phyloP scores from a whole-genome alignment of 306 rosid genomes.

The Vigna unguiculata region DNA sequence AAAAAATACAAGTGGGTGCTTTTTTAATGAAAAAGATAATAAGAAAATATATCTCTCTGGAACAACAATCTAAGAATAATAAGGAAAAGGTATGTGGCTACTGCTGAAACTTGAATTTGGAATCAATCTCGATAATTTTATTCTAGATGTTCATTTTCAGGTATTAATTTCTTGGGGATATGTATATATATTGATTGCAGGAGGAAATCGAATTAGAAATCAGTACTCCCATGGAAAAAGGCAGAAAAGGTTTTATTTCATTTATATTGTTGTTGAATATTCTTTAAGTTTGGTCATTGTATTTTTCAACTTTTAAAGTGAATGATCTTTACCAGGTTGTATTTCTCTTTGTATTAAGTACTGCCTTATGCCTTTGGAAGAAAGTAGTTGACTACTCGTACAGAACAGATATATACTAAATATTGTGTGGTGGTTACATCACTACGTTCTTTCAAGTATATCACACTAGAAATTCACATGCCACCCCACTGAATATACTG shows the following conservation, averaged over 20 bases:
- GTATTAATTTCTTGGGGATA: constrained; percentile 26
- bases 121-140: no score
- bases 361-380: not conserved
- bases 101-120: constrained; percentile 32
- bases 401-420: no score
- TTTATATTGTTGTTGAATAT: constrained; percentile 7
- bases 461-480: no score
- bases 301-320: constrained; percentile 8
- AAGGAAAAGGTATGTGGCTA: constrained; percentile 58
- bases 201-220: constrained; percentile 55
- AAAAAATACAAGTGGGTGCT: no score
- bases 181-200: constrained; percentile 56
- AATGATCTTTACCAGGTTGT: not conserved
- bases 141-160: constrained; percentile 23
- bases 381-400: no score
- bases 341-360: not conserved
- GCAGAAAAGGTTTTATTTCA: constrained; percentile 66
- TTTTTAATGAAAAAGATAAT: no score
- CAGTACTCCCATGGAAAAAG: constrained; percentile 52
- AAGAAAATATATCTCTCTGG: no score
- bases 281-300: constrained; percentile 27
- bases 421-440: no score
- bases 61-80: constrained; percentile 52
- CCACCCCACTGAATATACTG: no score
- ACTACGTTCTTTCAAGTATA: no score